Percentiles rank a stretch among this genome's conserved stretches.
phyloP scores from a whole-genome alignment of 371 early-diverging fungal species.

The Mortierella sp. region DNA sequence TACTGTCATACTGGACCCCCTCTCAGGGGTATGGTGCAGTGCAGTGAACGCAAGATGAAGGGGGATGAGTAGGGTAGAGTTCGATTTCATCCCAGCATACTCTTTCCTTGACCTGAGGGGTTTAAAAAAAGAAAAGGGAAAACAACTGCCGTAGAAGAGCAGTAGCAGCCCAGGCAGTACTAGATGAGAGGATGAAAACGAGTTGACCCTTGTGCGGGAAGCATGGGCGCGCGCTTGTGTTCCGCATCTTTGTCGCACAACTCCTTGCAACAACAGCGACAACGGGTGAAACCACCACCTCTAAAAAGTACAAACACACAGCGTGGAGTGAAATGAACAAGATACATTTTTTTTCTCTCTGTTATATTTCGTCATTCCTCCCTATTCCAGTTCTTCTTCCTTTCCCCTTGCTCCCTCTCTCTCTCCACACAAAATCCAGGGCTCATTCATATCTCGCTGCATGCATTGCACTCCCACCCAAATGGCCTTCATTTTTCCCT shows the following conservation, averaged over 20 bases:
- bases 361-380: not conserved
- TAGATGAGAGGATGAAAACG: not conserved
- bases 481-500: not conserved
- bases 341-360: not conserved
- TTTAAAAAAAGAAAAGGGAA: not conserved
- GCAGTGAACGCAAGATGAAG: not conserved
- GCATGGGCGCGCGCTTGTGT: not conserved
- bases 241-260: slow-evolving; percentile 3
- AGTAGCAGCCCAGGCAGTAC: not conserved
- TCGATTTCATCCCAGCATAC: not conserved
- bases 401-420: not conserved
- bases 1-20: not conserved
- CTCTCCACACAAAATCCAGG: not conserved
- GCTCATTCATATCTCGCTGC: not conserved
- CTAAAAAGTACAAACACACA: not conserved
- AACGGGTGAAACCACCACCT: not conserved
- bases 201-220: not conserved
- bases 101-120: not conserved
- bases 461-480: not conserved
- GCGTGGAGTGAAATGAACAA: not conserved
- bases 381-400: not conserved
- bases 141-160: not conserved
- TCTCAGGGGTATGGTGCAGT: not conserved
- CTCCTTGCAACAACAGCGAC: not conserved
- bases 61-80: not conserved